Evolutionary conservation across 176 grass and related monocot species (phyloP).

Genomic region (Triticum monococcum): DNA sequence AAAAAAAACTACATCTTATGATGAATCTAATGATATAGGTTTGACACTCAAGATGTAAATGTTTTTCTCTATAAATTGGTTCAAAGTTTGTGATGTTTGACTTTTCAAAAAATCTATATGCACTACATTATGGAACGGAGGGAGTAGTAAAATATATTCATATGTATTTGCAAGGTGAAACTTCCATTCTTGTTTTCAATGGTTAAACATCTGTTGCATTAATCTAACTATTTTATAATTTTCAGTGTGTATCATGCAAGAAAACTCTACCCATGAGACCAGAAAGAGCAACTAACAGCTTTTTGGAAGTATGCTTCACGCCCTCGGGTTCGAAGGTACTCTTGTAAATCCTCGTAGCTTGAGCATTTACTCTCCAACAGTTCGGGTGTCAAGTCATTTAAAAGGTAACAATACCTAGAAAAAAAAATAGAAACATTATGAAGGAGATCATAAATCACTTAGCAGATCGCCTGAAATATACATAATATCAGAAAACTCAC

Average conservation of each 20-base stretch:
- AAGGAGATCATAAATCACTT: constrained; percentile 9
- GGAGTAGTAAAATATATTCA: neutral
- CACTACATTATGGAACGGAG: too few species aligned
- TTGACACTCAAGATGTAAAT: too few species aligned
- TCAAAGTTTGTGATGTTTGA: too few species aligned
- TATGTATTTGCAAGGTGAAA: neutral
- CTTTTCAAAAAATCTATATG: too few species aligned
- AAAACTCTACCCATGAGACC: neutral
- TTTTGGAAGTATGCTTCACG: constrained; percentile 96
- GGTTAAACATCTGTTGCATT: constrained; percentile 14
- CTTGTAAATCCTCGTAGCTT: constrained; percentile 69
- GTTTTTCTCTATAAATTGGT: too few species aligned
- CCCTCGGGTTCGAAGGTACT: constrained; percentile 75
- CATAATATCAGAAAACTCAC: constrained; percentile 50
- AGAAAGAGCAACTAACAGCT: constrained; percentile 52
- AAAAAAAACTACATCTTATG: too few species aligned
- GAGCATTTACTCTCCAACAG: constrained; percentile 70
- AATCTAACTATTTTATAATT: neutral
- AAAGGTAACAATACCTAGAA: constrained; percentile 86
- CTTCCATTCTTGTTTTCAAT: neutral
- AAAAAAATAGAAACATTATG: constrained; percentile 23
- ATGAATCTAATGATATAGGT: too few species aligned
- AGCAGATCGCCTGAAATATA: constrained; percentile 21
- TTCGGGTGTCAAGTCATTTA: constrained; percentile 82
- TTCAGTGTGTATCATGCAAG: neutral